Evolutionary conservation across 306 rosid genomes (phyloP), one percentile per base, ranked within the genome.

Genomic region (Fagus crenata): DNA sequence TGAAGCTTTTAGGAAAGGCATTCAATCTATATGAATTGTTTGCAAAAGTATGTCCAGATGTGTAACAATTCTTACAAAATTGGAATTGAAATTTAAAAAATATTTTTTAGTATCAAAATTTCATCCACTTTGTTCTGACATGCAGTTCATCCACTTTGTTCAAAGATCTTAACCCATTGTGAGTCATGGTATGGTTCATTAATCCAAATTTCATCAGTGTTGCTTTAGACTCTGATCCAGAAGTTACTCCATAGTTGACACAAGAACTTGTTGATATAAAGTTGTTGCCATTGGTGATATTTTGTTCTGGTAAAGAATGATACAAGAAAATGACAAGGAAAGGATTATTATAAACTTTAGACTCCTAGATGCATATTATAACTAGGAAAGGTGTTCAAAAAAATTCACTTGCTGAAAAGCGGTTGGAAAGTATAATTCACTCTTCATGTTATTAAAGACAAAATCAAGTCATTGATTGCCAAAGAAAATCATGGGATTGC

Each of bases 81-180:
- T 22, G 28, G 28, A 22, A 22, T 22, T 22, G 28, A 22, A 22
- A 22, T 22, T 22, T 22, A 22, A 22, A 22, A 22, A 22, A 22
- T 22, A 22, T 22, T 22, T 22, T 22, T 22, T 22, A 22, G 28
- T 22, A 22, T 22, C 28, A 22, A 22, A 22, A 22, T 22, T 22
- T 22, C 28, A 22, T 22, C 28, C 28, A 22, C 28, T 22, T 22
- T 22, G 41, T 77, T 58, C 87, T 82, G 42, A 46, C 64, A 4
- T 46, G 78, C 33, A 89, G 53, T 69, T 85, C 87, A 63, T 89
- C 93, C 82, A 85, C 82, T 1, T 75, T 58, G 84, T 87, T 92
- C 78, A 79, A 79, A 54, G 87, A 55, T 82, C 91, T 87, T 15
- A 89, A 60, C 13, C 92, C 94, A 79, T 56, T 81, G 71, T 88